Evolutionary conservation across 305 asterid species (phyloP).

Genomic region (Salvia sclarea): DNA sequence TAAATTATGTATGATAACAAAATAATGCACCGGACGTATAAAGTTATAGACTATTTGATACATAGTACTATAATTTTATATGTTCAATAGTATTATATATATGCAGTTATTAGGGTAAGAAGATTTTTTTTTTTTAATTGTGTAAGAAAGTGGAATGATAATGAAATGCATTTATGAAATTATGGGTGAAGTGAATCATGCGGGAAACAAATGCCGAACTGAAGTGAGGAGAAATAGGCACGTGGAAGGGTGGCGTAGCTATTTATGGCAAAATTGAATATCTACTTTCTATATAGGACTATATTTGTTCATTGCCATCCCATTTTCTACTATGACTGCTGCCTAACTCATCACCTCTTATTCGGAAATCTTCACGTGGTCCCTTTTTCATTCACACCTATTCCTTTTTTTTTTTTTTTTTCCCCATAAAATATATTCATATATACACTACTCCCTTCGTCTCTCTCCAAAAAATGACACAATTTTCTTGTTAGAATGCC

Average conservation of each 20-base stretch:
- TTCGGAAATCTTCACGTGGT: constrained; percentile 50
- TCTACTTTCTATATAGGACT: constrained; percentile 50
- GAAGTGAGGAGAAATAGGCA: constrained; percentile 43
- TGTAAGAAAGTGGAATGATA: not conserved
- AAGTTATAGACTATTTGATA: too few species aligned
- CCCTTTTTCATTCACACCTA: not conserved
- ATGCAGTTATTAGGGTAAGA: too few species aligned
- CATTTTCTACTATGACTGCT: constrained; percentile 45
- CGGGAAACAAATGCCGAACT: constrained; percentile 68
- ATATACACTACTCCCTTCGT: too few species aligned
- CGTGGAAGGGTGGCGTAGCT: constrained; percentile 58
- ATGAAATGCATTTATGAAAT: not conserved
- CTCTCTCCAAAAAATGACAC: too few species aligned
- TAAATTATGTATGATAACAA: too few species aligned
- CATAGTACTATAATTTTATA: too few species aligned
- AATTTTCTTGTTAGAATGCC: too few species aligned
- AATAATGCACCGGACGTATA: too few species aligned
- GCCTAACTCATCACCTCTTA: constrained; percentile 55
- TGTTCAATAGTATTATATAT: too few species aligned
- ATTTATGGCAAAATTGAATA: constrained; percentile 53
- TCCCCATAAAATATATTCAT: too few species aligned
- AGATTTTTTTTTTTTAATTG: too few species aligned
- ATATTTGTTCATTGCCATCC: constrained; percentile 39
- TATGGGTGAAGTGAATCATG: constrained; percentile 30
- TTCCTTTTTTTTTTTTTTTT: not conserved